phyloP scores from a whole-genome alignment of 2,329 filamentous ascomycete species.

The Sarocladiaceae sp. region DNA sequence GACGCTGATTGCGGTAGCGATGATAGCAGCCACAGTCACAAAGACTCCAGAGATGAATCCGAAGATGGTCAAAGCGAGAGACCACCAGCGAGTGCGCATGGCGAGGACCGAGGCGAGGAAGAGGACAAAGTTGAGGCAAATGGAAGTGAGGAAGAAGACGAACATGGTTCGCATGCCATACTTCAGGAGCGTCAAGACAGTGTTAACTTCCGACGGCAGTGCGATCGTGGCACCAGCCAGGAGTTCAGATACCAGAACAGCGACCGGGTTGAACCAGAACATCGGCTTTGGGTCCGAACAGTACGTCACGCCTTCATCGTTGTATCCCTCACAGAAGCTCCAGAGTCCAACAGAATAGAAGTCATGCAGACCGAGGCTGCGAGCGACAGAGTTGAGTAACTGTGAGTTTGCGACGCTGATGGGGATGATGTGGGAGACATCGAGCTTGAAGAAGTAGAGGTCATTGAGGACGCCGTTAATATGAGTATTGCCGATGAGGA shows the following conservation, averaged over 20 bases:
- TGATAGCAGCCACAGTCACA: constrained; percentile 63
- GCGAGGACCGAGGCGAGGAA: constrained; percentile 61
- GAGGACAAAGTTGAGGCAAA: constrained; percentile 66
- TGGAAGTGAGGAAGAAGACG: constrained; percentile 72
- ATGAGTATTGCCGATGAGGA: constrained; percentile 70
- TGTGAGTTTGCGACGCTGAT: constrained; percentile 64
- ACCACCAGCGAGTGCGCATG: constrained; percentile 52
- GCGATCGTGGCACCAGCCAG: constrained; percentile 79
- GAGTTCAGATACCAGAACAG: constrained; percentile 75
- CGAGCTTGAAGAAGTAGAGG: constrained; percentile 81
- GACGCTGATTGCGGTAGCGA: constrained; percentile 79
- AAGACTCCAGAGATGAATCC: constrained; percentile 64
- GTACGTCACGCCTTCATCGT: constrained; percentile 65
- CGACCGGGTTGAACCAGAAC: constrained; percentile 90
- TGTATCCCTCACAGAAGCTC: constrained; percentile 88
- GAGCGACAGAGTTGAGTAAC: constrained; percentile 83
- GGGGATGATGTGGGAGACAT: constrained; percentile 78
- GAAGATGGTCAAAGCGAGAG: constrained; percentile 65
- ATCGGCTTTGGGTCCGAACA: constrained; percentile 68
- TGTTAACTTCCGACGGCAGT: constrained; percentile 67
- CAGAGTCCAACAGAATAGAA: constrained; percentile 93
- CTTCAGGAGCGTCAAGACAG: constrained; percentile 69
- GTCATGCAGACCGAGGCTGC: constrained; percentile 82
- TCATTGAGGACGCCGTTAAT: constrained; percentile 57
- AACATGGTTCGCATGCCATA: constrained; percentile 84